Evolutionary conservation across 305 asterid species (phyloP).

Genomic region (Galium porrigens): DNA sequence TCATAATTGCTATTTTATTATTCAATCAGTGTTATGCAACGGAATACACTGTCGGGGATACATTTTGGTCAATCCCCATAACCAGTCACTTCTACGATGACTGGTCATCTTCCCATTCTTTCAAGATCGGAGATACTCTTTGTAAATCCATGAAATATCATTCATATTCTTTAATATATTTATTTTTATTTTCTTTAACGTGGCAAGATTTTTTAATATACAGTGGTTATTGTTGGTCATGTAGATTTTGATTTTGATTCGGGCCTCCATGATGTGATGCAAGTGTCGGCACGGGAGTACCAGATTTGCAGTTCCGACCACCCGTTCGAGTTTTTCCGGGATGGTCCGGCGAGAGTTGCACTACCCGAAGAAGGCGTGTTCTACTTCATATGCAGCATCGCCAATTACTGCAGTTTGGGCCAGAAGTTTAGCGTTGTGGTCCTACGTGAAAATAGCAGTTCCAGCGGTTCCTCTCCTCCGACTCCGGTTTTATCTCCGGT

Average conservation of each 20-base stretch:
- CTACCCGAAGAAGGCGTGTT: constrained; percentile 12
- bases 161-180: neutral
- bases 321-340: constrained; percentile 26
- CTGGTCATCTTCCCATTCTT: constrained; percentile 48
- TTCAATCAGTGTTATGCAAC: neutral
- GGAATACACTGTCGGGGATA: constrained; percentile 42
- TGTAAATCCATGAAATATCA: constrained; percentile 19
- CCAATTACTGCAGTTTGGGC: constrained; percentile 45
- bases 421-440: constrained; percentile 34
- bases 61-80: constrained; percentile 56
- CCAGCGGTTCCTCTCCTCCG: neutral
- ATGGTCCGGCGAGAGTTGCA: constrained; percentile 31
- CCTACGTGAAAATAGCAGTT: constrained; percentile 7
- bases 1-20: neutral
- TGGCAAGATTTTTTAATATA: too few species aligned
- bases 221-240: neutral
- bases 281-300: constrained; percentile 41
- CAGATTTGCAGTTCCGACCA: constrained; percentile 33
- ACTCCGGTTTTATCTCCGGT: neutral
- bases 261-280: constrained; percentile 35
- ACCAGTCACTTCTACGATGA: constrained; percentile 39
- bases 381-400: constrained; percentile 40
- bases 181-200: too few species aligned
- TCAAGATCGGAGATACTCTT: constrained; percentile 40
- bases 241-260: constrained; percentile 59